A percentile compares a stretch with the other conserved stretches of the same genome.
phyloP scores from a whole-genome alignment of 192 early-diverging fungal species.

The Entophlyctis luteolus region DNA sequence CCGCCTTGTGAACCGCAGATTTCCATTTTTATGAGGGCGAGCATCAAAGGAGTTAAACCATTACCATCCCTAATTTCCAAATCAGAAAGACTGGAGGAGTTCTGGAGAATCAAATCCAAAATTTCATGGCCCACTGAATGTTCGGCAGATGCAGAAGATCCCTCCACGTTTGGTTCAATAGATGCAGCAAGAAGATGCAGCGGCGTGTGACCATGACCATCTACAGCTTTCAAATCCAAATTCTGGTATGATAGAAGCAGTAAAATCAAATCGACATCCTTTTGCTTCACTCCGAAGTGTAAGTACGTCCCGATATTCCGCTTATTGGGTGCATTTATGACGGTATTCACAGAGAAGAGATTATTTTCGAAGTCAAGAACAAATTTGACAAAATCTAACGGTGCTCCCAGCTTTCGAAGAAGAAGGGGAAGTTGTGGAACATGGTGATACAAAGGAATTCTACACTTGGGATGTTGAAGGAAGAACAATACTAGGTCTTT shows the following conservation, averaged over 20 bases:
- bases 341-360: background rate
- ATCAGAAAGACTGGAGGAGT: background rate
- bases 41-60: slow-evolving; percentile 6
- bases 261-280: background rate
- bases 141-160: background rate
- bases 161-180: background rate
- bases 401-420: background rate
- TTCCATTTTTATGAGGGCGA: background rate
- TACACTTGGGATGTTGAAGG: background rate
- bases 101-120: background rate
- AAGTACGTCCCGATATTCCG: background rate
- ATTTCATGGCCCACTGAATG: background rate
- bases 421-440: background rate
- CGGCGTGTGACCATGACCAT: background rate
- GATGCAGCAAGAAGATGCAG: background rate
- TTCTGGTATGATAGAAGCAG: background rate
- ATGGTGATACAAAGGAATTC: background rate
- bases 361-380: background rate
- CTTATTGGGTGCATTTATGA: background rate
- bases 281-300: background rate
- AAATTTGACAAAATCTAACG: background rate
- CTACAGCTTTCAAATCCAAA: background rate
- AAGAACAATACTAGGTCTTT: background rate
- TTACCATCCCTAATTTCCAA: background rate
- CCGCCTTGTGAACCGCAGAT: background rate